Evolutionary conservation across 768 basidiomycete genomes (phyloP), one percentile per base, ranked within the genome.

Genomic region (Leccinum variicolor): DNA sequence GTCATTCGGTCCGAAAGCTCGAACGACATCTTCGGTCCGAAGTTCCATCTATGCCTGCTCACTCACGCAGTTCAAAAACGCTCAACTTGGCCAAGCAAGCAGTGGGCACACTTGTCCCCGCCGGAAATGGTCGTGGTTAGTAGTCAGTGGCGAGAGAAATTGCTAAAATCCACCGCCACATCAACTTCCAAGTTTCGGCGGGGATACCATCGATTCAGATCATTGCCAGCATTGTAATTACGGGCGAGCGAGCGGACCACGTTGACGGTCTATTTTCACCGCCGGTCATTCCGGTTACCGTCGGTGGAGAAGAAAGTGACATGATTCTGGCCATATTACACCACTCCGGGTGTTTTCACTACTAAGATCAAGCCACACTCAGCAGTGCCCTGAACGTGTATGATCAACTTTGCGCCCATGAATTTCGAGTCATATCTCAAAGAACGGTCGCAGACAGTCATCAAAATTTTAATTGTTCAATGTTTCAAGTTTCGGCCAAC

Each of bases 1-100:
- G 47, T 17, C 15, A 55, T 47, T 43, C 61, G 57, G 53, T 50
- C 64, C 64, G 64, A 13, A 2, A 48, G 26, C 19, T 33, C 10
- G 6, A 23, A 39, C 36, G 3, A 34, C 34, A 36, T 39, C 17
- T 41, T 41, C 41, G 41, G 41, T 41, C 41, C 41, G 41, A 11
- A 19, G 41, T 41, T 41, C 41, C 41, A 19, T 41, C 9, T n/a
- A 41, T 11, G n/a, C n/a, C 4, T 3, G 39, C 39, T 19, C n/a
- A 17, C 41, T 19, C 41, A 19, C n/a, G 41, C n/a, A 41, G 11
- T 41, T 41, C n/a, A 41, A 19, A 41, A 19, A n/a, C n/a, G 10
- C 19, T 3, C 21, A 41, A n/a, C 39, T 6, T 26, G 39, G n/a
- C 9, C 39, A n/a, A 41, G 17, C 3, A 41, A n/a, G 41, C 41